Base-by-base conservation (phyloP, 495 filamentous ascomycete species). In the Jackrogersella minutella region DNA sequence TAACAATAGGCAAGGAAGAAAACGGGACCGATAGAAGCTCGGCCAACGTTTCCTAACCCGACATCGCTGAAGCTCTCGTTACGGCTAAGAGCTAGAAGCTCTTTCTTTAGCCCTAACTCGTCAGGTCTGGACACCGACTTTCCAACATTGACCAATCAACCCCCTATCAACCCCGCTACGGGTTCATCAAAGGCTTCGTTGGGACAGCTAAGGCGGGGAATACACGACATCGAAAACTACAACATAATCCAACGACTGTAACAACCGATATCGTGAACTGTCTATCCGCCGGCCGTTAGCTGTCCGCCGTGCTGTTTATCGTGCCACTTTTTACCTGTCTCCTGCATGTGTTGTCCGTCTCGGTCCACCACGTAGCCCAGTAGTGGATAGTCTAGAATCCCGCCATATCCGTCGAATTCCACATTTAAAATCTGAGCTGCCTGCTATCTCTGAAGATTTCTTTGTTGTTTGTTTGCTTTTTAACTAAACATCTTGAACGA, bases 221-320 rank as follows among this genome's bases (percentile, higher is more conserved):
- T 56, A 64, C 36, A 61, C 60, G 43, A 64, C 56, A 54, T 68
- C 24, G 17, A 30, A 54, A 55, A 33, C n/a, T 51, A 63, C 37
- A 56, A 43, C n/a, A 11, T 62, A n/a, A 36, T 57, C 50, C 56
- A 61, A 58, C 60, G 21, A 57, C 43, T 46, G 43, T 46, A 51
- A 56, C 60, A n/a, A 61, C 44, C 61, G 44, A 64, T 64, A 64
- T 69, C 66, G 66, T 69, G 66, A 69, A 53, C 31, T 46, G 17
- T 39, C 40, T 50, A 30, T 21, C 21, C 34, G n/a, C 39, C 49
- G 28, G 22, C 26, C 11, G 33, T 62, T 58, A 21, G 44, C 66
- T 50, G 43, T 60, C 26, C n/a, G n/a, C 31, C 37, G 17, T 56
- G 37, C 30, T 49, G 17, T 36, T 47, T 33, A 58, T 67, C 67